phyloP scores from a whole-genome alignment of 352 stramenopile species.

The Saprolegnia diclina region DNA sequence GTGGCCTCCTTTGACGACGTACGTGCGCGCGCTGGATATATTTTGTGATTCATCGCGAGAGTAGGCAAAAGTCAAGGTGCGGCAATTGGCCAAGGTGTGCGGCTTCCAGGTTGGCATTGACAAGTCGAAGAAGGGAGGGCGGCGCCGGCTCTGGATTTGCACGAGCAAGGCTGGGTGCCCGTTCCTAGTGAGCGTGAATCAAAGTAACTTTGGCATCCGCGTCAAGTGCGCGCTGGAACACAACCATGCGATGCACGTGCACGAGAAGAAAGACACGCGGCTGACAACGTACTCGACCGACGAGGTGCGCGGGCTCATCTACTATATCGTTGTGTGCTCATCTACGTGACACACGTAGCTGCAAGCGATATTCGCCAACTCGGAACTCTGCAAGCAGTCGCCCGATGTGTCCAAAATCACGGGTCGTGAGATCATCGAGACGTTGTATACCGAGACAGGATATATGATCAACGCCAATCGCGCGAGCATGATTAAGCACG shows the following conservation, averaged over 20 bases:
- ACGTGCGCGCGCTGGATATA: neutral
- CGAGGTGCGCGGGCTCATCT: conserved; percentile 9
- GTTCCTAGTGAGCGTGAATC: conserved; percentile 16
- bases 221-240: conserved; percentile 16
- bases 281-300: conserved; percentile 24
- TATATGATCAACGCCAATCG: conserved; percentile 25
- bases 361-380: conserved; percentile 4
- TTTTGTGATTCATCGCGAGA: neutral
- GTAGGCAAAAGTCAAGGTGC: conserved; percentile 15
- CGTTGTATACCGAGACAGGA: conserved; percentile 13
- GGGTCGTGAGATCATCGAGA: conserved; percentile 19
- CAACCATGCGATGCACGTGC: conserved; percentile 24
- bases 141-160: conserved; percentile 18
- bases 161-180: conserved; percentile 15
- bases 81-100: conserved; percentile 9
- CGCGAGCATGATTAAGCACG: conserved; percentile 24
- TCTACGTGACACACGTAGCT: neutral
- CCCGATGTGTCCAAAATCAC: conserved; percentile 19
- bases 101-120: conserved; percentile 24
- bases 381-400: conserved; percentile 19
- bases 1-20: conserved; percentile 9
- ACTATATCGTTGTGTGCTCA: neutral
- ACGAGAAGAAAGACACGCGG: conserved; percentile 23
- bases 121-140: conserved; percentile 11
- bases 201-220: conserved; percentile 18